Base-by-base conservation (phyloP, 139 green algal species). In the Zygnema circumcarinatum region DNA sequence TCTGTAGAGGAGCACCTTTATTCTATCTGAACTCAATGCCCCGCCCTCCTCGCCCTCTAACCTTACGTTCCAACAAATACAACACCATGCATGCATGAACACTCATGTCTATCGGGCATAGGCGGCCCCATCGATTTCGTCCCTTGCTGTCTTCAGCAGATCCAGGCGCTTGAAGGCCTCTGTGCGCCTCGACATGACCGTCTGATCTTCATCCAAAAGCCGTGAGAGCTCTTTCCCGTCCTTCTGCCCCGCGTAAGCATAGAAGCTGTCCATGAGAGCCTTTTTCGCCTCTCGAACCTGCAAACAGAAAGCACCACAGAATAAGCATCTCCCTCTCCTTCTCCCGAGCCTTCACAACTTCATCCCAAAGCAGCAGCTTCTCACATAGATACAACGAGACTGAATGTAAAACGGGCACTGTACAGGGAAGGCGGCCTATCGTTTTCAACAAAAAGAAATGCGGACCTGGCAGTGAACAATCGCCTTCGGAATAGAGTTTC, bases 401-500 rank as follows among this genome's bases (percentile, higher is more conserved):
- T n/a, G n/a, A n/a, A n/a, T n/a, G n/a, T n/a, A n/a, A n/a, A n/a
- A n/a, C n/a, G n/a, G n/a, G n/a, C n/a, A n/a, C n/a, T n/a, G n/a
- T n/a, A n/a, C n/a, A n/a, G n/a, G n/a, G n/a, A n/a, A n/a, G n/a
- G n/a, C n/a, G n/a, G n/a, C n/a, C n/a, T n/a, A n/a, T n/a, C n/a
- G n/a, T n/a, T n/a, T n/a, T n/a, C n/a, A n/a, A n/a, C n/a, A n/a
- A n/a, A 78, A 38, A 78, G 69, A 56, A 74, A 2, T 62, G 7
- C 81, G 20, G 21, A 91, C 87, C 80, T 91, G 88, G 62, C 88
- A 89, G 31, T 92, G 82, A 47, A 89, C 88, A 25, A 86, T 52
- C 16, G 88, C 81, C 40, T 92, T 92, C 21, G 88, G 88, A 35
- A 92, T 87, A 36, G 88, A 42, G 2, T 87, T 80, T 69, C 54